A percentile compares a stretch with the other conserved stretches of the same genome.
Conservation (phyloP, 768 basidiomycete genomes). For the Kwoniella dendrophila region DNA sequence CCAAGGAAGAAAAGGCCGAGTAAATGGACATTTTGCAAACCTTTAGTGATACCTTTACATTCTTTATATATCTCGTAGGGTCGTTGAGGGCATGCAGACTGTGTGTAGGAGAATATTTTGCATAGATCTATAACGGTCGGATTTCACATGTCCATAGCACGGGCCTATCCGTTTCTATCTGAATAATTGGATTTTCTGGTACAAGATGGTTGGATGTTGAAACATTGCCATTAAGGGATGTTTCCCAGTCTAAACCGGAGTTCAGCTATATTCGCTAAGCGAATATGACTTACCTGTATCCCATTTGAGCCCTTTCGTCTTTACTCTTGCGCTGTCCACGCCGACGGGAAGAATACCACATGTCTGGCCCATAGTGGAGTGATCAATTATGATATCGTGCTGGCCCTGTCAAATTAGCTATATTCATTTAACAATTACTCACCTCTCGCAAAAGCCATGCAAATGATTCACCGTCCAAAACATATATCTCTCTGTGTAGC, state of each 20-base stretch:
- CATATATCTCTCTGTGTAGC: conserved; percentile 71
- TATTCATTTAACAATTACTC: conserved; percentile 37
- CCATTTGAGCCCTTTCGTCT: conserved; percentile 85
- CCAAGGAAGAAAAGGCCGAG: conserved; percentile 26
- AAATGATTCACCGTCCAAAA: conserved; percentile 84
- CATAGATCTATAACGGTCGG: conserved; percentile 11
- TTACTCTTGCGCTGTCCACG: conserved; percentile 71
- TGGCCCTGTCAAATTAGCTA: conserved; percentile 65
- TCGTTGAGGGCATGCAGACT: conserved; percentile 29
- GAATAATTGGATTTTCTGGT: conserved; percentile 66
- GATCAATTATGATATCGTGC: conserved; percentile 76
- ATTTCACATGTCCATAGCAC: conserved; percentile 72
- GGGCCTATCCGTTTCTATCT: conserved; percentile 74
- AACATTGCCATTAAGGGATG: conserved; percentile 79
- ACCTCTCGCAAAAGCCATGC: conserved; percentile 86
- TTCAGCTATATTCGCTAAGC: not conserved
- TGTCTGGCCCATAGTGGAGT: conserved; percentile 73
- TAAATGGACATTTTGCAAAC: not conserved
- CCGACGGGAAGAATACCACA: conserved; percentile 96
- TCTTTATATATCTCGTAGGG: conserved; percentile 2
- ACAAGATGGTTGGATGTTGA: conserved; percentile 94
- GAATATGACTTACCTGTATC: conserved; percentile 67
- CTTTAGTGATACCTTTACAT: conserved; percentile 2
- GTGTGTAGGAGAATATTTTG: conserved; percentile 3
- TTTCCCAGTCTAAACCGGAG: conserved; percentile 66